Conservation (phyloP, 345 rosid genomes). For the Eucalyptus leucophloia region DNA sequence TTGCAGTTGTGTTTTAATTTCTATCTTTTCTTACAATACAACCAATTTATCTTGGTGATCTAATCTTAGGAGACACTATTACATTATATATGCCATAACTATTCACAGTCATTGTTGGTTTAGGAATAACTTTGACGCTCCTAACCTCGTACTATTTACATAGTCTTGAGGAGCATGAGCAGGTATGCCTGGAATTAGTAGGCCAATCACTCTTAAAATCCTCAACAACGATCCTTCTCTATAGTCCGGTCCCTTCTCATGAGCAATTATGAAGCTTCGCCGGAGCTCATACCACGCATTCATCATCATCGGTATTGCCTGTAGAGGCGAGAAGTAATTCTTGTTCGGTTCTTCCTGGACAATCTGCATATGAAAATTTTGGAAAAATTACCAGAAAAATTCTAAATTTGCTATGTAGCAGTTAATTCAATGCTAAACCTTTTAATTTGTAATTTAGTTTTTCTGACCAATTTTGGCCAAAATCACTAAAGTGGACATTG, state of each 20-base stretch:
- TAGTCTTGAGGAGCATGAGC: neutral
- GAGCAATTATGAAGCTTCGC: slow-evolving; percentile 17
- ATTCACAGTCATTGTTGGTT: neutral
- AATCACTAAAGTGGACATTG: neutral
- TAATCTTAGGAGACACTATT: neutral
- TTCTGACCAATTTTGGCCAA: accelerated
- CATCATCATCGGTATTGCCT: slow-evolving; percentile 25
- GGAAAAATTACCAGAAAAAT: neutral
- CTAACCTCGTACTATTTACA: neutral
- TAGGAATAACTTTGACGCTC: neutral
- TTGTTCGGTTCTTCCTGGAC: slow-evolving; percentile 52
- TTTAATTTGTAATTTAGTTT: neutral
- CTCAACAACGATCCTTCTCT: neutral
- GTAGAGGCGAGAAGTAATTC: slow-evolving; percentile 43
- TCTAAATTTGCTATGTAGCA: accelerated
- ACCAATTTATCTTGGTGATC: neutral
- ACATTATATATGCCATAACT: neutral
- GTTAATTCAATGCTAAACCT: accelerated
- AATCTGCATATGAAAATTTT: slow-evolving; percentile 4
- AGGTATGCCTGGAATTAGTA: neutral
- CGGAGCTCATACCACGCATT: slow-evolving; percentile 49
- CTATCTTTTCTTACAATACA: neutral
- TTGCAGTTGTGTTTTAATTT: neutral
- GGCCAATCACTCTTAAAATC: neutral
- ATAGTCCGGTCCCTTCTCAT: neutral